A percentile compares a stretch with the other conserved stretches of the same genome.
These are phyloP conservation scores for Sclerotinia nivalis DNA, from an alignment of 2,329 filamentous ascomycete species.

Conservation along the genomic window DNA sequence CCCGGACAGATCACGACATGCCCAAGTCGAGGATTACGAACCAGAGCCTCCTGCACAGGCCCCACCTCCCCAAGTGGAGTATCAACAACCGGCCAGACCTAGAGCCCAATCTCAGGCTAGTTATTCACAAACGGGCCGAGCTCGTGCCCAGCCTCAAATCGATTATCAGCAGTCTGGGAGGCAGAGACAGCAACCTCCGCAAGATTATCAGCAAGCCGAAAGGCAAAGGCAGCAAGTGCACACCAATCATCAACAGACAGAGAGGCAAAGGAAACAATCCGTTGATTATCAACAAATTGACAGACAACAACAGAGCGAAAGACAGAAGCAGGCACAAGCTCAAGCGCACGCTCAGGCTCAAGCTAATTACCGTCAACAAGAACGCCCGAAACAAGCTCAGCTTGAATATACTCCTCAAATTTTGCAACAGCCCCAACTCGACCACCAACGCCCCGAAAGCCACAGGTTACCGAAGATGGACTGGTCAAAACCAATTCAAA, in stretches of 20 bases:
- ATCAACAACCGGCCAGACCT: constrained; percentile 17
- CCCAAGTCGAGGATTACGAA: constrained; percentile 36
- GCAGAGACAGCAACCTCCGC: constrained; percentile 19
- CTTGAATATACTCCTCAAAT: constrained; percentile 27
- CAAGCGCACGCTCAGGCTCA: constrained; percentile 18
- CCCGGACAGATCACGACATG: constrained; percentile 25
- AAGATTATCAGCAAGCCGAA: constrained; percentile 20
- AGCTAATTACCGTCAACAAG: constrained; percentile 23
- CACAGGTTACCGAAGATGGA: constrained; percentile 23
- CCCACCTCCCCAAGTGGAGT: constrained; percentile 10
- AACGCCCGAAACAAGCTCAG: constrained; percentile 26
- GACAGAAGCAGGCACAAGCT: constrained; percentile 22
- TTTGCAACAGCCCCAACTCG: constrained; percentile 29
- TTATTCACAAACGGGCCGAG: constrained; percentile 14
- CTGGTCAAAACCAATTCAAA: constrained; percentile 24
- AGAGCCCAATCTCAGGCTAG: constrained; percentile 23
- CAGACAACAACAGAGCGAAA: constrained; percentile 23
- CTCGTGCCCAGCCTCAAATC: constrained; percentile 16
- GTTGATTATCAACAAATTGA: constrained; percentile 20
- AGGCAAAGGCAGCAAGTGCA: constrained; percentile 21
- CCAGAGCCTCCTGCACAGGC: constrained; percentile 38
- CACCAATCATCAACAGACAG: constrained; percentile 12
- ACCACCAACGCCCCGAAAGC: constrained; percentile 29
- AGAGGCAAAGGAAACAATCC: constrained; percentile 21
- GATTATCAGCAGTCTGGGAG: constrained; percentile 22